Conservation (phyloP, 208 protist species). For the Trichomonas gallinae region DNA sequence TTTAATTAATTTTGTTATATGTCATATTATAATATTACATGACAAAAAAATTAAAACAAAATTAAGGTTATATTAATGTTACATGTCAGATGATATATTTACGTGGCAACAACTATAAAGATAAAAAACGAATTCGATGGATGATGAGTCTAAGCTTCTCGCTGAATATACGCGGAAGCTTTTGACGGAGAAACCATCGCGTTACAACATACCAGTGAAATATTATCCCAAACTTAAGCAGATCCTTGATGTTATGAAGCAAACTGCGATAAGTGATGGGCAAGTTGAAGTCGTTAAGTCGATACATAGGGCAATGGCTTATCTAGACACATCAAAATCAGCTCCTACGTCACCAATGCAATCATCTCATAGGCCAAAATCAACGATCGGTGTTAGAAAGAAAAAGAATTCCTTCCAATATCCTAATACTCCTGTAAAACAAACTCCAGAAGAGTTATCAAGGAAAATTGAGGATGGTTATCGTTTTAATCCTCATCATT, state of each 20-base stretch:
- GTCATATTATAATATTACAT: too few relatives aligned
- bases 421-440: neutral
- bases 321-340: neutral
- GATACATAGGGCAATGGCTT: neutral
- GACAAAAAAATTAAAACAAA: too few relatives aligned
- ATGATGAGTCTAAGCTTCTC: neutral
- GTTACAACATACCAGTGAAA: neutral
- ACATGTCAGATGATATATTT: too few relatives aligned
- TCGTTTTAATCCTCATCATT: neutral
- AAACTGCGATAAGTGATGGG: neutral
- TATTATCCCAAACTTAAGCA: neutral
- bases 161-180: neutral
- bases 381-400: neutral
- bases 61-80: too few relatives aligned
- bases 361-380: neutral
- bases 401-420: neutral
- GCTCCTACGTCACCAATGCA: neutral
- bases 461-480: neutral
- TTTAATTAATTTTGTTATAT: too few relatives aligned
- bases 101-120: too few relatives aligned
- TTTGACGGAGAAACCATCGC: neutral
- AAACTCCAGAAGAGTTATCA: neutral
- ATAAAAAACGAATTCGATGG: neutral
- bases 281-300: neutral
- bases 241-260: neutral